Evolutionary conservation across 345 rosid genomes (phyloP), one percentile per base, ranked within the genome.

Genomic region (Stellera chamaejasme): DNA sequence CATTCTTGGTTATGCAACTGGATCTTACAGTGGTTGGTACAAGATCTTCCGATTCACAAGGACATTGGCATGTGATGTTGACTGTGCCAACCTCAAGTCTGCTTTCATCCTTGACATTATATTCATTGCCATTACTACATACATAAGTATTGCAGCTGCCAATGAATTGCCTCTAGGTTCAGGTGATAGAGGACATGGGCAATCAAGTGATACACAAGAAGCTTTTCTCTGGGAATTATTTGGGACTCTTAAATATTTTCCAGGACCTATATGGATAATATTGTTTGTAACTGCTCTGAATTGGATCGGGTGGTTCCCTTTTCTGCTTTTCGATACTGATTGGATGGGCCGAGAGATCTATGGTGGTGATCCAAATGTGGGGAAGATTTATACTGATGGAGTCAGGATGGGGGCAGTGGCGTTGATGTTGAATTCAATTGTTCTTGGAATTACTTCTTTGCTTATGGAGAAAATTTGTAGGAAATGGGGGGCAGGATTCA

Each of bases 271-370:
- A 28, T 72, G 97, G 99, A 75, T 72, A 59, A 77, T 90, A 68
- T 72, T 90, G 75, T 62, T 79, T 59, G 95, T 86, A 28, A 86
- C 95, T 43, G 92, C 90, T 65, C 67, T 86, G 65, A 90, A 87
- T 64, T 90, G 97, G 95, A 74, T 82, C 45, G 93, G 95, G 59
- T 86, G 97, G 95, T 90, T 90, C 78, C 97, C 97, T 7, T 90
- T 80, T 74, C 78, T 84, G 65, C 79, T 90, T 61, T 86, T 84
- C 64, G 99, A 93, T 72, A 93, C 99, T 61, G 97, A 93, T 66
- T 93, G 96, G 96, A 84, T 89, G 96, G 97, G 99, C 54, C 73
- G 97, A 67, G 96, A 93, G 78, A 82, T 87, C 48, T 93, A 79
- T 46, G 88, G 99, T 28, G 96, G 96, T 41, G 55, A 76, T 64